Evolutionary conservation across 768 basidiomycete genomes (phyloP), one percentile per base, ranked within the genome.

Genomic region (Gymnopilus dilepis): DNA sequence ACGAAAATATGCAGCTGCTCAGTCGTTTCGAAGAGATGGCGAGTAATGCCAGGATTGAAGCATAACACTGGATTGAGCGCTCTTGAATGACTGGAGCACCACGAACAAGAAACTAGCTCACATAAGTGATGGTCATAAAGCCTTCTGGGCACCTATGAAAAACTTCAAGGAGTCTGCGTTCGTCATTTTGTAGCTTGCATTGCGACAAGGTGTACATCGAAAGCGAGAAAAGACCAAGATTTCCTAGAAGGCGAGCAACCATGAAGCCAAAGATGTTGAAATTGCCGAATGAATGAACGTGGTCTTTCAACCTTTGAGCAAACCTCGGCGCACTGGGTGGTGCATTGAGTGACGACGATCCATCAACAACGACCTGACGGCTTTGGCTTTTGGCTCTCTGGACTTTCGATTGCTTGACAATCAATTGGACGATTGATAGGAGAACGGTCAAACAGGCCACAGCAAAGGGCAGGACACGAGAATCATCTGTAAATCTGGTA

Each of bases 101-200:
- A n/a, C n/a, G n/a, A 3, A 2, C 34, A 37, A 22, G 7, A 47
- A 19, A 15, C 7, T 13, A 30, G 53, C 66, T 31, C 56, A 67
- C 66, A 47, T 58, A 67, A 13, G 66, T 58, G n/a, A 56, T 12
- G 9, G 59, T 57, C 17, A 67, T 22, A 22, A 64, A 63, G 17
- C 54, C 19, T 30, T 64, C 58, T 4, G 63, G 60, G 26, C 51
- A 52, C 6, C 12, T 43, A 24, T 15, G 11, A 26, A 45, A 24
- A 24, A 12, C 4, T 30, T 31, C 47, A 13, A 21, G 7, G 40
- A 41, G 15, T 51, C 41, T 24, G 37, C 13, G n/a, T 26, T 24
- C 9, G n/a, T n/a, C n/a, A n/a, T n/a, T n/a, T n/a, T n/a, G n/a
- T n/a, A n/a, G n/a, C n/a, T n/a, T n/a, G n/a, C n/a, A n/a, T n/a